These are phyloP conservation scores for Kwoniella dejecticola DNA, from an alignment of 768 basidiomycete genomes.

Conservation along the genomic window DNA sequence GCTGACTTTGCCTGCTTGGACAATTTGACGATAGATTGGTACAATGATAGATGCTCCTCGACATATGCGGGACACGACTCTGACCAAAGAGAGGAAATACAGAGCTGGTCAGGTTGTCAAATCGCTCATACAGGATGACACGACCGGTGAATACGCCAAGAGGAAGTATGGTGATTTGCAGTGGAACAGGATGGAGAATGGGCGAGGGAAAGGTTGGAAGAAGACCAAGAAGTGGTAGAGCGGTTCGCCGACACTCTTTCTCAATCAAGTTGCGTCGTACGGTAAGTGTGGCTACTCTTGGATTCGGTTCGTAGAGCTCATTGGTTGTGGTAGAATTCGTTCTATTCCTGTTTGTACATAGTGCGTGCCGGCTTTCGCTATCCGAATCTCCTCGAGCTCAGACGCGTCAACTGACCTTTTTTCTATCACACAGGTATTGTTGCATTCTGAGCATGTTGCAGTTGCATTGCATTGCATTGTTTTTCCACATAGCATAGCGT, in stretches of 20 bases:
- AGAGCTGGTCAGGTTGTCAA: slow-evolving; percentile 49
- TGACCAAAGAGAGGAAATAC: slow-evolving; percentile 42
- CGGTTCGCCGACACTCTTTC: neutral
- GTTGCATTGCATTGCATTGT: slow-evolving; percentile 10
- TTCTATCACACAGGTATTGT: slow-evolving; percentile 4
- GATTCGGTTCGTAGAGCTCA: neutral
- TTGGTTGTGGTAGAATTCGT: neutral
- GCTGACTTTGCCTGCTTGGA: neutral
- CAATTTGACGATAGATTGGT: slow-evolving; percentile 41
- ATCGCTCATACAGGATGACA: slow-evolving; percentile 40
- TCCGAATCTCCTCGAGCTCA: no score
- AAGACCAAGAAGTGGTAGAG: slow-evolving; percentile 51
- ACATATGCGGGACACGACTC: slow-evolving; percentile 47
- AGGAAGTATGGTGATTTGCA: slow-evolving; percentile 54
- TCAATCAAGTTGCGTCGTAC: neutral
- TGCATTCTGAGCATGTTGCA: slow-evolving; percentile 7
- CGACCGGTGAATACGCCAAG: slow-evolving; percentile 49
- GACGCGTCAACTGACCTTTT: slow-evolving; percentile 1
- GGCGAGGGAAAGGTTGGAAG: slow-evolving; percentile 54
- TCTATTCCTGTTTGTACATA: slow-evolving; percentile 12
- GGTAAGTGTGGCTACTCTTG: neutral
- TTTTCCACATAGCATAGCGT: neutral
- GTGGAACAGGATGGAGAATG: slow-evolving; percentile 51
- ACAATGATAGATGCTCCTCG: slow-evolving; percentile 49
- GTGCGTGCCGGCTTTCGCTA: slow-evolving; percentile 3